Evolutionary conservation across 192 early-diverging fungal species (phyloP).

Genomic region (Rhizoclosmatium globosum): DNA sequence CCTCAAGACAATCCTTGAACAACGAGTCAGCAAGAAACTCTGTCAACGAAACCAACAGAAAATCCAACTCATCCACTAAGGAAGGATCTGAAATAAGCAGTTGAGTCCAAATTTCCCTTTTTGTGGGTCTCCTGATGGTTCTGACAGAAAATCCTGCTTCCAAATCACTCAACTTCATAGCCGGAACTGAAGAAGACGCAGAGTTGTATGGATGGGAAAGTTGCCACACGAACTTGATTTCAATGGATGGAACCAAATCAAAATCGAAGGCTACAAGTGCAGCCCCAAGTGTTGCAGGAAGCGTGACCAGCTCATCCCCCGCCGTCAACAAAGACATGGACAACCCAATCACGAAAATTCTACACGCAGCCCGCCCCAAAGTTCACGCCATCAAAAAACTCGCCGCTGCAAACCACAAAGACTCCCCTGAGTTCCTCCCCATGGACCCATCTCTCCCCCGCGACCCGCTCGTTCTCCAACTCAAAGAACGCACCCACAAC

Average conservation of each 20-base stretch:
- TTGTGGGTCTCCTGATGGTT: no score
- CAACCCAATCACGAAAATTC: conserved; percentile 27
- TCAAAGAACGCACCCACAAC: conserved; percentile 9
- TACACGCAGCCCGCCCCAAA: conserved; percentile 20
- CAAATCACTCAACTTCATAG: conserved; percentile 3
- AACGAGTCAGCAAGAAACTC: no score
- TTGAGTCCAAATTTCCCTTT: no score
- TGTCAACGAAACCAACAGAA: no score
- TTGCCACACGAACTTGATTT: conserved; percentile 35
- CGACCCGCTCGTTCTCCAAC: conserved; percentile 19
- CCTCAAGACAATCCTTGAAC: background rate
- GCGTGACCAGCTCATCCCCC: background rate
- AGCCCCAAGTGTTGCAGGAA: background rate
- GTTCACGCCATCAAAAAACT: conserved; percentile 24
- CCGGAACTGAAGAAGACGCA: background rate
- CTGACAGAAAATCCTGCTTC: conserved; percentile 13
- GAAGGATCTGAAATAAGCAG: no score
- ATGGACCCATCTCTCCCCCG: conserved; percentile 20
- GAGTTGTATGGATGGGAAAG: conserved; percentile 32
- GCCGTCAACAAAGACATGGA: background rate
- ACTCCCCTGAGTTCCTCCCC: conserved; percentile 19
- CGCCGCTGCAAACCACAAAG: conserved; percentile 10
- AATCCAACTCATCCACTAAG: no score
- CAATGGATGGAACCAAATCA: conserved; percentile 30
- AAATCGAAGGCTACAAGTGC: background rate